phyloP scores from a whole-genome alignment of 2,329 filamentous ascomycete species.

The Neonectria magnoliae region DNA sequence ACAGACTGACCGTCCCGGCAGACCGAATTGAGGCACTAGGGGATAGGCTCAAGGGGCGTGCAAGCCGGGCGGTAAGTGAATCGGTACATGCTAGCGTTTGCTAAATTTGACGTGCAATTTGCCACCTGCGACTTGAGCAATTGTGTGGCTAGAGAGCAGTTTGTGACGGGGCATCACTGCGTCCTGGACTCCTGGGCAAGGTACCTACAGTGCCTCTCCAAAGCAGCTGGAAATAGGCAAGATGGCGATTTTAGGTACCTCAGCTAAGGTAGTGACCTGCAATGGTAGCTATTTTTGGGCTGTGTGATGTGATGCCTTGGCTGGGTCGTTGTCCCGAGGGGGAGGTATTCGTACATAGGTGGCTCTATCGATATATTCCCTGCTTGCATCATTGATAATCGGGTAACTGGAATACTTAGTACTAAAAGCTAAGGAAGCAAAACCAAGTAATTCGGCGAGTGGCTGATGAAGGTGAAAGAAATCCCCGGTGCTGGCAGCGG shows the following conservation, averaged over 20 bases:
- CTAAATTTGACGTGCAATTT: constrained; percentile 14
- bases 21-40: background rate
- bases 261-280: too few species aligned
- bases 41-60: background rate
- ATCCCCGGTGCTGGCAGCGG: background rate
- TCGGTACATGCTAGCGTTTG: background rate
- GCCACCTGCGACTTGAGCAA: background rate
- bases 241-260: background rate
- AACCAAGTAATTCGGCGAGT: background rate
- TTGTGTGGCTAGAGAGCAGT: background rate
- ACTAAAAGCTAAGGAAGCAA: background rate
- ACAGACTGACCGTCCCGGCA: background rate
- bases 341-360: background rate
- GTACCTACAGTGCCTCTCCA: too few species aligned
- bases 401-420: background rate
- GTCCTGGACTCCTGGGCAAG: too few species aligned
- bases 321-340: too few species aligned
- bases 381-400: background rate
- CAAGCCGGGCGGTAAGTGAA: background rate
- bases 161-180: too few species aligned
- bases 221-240: too few species aligned
- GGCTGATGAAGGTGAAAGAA: background rate
- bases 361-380: background rate
- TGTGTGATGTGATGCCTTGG: too few species aligned
- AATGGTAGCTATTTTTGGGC: too few species aligned